Evolutionary conservation across 108 stramenopile species (phyloP).

Genomic region (Chaetoceros muelleri): DNA sequence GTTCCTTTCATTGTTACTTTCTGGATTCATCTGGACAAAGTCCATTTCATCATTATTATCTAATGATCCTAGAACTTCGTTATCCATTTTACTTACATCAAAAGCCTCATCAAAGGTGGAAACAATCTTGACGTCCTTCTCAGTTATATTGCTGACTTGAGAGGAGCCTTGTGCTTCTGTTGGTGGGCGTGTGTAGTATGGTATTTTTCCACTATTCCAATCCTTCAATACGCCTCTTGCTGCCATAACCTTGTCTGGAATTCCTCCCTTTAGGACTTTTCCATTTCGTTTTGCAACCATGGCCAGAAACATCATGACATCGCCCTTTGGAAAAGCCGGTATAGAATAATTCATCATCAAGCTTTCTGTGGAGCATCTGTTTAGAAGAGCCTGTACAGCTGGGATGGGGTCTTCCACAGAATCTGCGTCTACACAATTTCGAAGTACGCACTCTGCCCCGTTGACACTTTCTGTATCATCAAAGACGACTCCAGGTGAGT

Average conservation of each 20-base stretch:
- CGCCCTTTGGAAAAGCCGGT: slow-evolving; percentile 77
- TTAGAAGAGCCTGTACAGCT: slow-evolving; percentile 76
- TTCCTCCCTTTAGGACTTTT: slow-evolving; percentile 90
- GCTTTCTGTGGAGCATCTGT: slow-evolving; percentile 72
- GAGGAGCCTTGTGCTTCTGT: slow-evolving; percentile 8
- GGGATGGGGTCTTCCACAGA: slow-evolving; percentile 87
- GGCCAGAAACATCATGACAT: slow-evolving; percentile 85
- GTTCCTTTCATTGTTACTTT: slow-evolving; percentile 9
- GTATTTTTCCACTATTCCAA: slow-evolving; percentile 95
- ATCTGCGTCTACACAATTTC: slow-evolving; percentile 94
- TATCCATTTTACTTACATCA: slow-evolving; percentile 65
- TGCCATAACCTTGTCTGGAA: slow-evolving; percentile 89
- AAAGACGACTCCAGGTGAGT: slow-evolving; percentile 98
- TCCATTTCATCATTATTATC: slow-evolving; percentile 85
- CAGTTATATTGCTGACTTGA: slow-evolving; percentile 12
- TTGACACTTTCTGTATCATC: slow-evolving; percentile 47
- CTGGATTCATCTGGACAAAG: slow-evolving; percentile 59
- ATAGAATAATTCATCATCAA: slow-evolving; percentile 94
- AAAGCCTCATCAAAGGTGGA: slow-evolving; percentile 59
- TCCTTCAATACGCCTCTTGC: slow-evolving; percentile 89
- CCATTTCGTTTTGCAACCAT: slow-evolving; percentile 87
- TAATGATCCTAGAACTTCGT: slow-evolving; percentile 51
- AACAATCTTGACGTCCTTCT: slow-evolving; percentile 49
- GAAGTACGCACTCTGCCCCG: slow-evolving; percentile 54
- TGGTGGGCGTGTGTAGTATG: slow-evolving; percentile 86